Evolutionary conservation across 1,284 basidiomycete genomes (phyloP).

Genomic region (Cutaneotrichosporon sp.): DNA sequence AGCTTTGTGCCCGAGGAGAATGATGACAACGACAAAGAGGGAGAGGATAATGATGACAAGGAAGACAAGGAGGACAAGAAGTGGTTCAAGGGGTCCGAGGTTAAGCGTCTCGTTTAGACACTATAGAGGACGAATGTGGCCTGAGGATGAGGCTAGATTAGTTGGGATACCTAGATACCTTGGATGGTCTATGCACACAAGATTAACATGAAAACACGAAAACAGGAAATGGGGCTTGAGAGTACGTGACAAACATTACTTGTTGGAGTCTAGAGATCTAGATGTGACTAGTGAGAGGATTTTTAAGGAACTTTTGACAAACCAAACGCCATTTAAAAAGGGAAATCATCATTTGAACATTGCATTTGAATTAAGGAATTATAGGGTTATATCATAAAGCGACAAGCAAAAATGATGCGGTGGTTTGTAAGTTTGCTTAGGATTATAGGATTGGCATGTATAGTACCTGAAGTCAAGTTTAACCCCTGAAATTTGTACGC

Average conservation of each 20-base stretch:
- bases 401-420: background rate
- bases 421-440: background rate
- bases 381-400: too few relatives aligned
- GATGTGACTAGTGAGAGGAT: background rate
- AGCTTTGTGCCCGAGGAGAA: constrained; percentile 49
- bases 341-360: too few relatives aligned
- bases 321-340: too few relatives aligned
- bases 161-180: too few relatives aligned
- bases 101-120: background rate
- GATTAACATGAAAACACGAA: too few relatives aligned
- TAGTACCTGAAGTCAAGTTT: background rate
- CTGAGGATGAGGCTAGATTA: background rate
- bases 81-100: too few relatives aligned
- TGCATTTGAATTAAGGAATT: too few relatives aligned
- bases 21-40: constrained; percentile 34
- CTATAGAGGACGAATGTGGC: background rate
- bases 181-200: background rate
- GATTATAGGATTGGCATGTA: too few relatives aligned
- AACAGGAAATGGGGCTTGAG: too few relatives aligned
- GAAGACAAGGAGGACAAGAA: background rate
- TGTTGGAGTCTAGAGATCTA: too few relatives aligned
- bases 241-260: too few relatives aligned
- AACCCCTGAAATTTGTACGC: background rate
- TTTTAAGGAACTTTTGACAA: too few relatives aligned
- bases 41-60: background rate